phyloP scores from a whole-genome alignment of 2,329 filamentous ascomycete species.

The Colletotrichum scovillei region DNA sequence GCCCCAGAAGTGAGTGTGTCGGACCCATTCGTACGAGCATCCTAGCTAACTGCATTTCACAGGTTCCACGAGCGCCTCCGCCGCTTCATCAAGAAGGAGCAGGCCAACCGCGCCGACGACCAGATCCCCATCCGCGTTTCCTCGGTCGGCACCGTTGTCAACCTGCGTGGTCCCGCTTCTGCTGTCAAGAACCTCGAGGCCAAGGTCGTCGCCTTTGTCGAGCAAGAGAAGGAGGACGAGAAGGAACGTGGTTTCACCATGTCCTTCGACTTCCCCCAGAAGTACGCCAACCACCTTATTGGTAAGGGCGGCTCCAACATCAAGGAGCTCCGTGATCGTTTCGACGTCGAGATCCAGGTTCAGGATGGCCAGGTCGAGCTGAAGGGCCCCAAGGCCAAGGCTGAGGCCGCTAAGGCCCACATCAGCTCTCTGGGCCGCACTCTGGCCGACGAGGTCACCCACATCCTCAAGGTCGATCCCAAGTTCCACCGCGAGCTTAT shows the following conservation, averaged over 20 bases:
- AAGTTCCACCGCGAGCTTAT: slow-evolving; percentile 96
- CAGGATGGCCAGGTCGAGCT: slow-evolving; percentile 95
- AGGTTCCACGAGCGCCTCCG: slow-evolving; percentile 72
- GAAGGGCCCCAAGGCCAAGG: slow-evolving; percentile 95
- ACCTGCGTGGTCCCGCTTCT: slow-evolving; percentile 80
- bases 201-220: slow-evolving; percentile 83
- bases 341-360: slow-evolving; percentile 84
- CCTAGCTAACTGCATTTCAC: slow-evolving; percentile 41
- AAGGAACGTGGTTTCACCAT: slow-evolving; percentile 90
- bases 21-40: background rate
- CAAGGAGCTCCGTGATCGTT: slow-evolving; percentile 73
- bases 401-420: slow-evolving; percentile 84
- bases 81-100: slow-evolving; percentile 74
- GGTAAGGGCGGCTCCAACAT: slow-evolving; percentile 76
- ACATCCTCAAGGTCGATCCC: slow-evolving; percentile 88
- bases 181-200: slow-evolving; percentile 77
- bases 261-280: slow-evolving; percentile 93
- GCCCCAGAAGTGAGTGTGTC: slow-evolving; percentile 60
- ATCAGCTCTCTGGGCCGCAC: slow-evolving; percentile 84
- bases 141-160: slow-evolving; percentile 70
- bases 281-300: slow-evolving; percentile 88
- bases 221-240: slow-evolving; percentile 91
- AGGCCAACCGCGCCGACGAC: slow-evolving; percentile 65
- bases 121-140: slow-evolving; percentile 71
- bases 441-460: slow-evolving; percentile 90